Evolutionary conservation across 768 basidiomycete genomes (phyloP).

Genomic region (Pisolithus microcarpus): DNA sequence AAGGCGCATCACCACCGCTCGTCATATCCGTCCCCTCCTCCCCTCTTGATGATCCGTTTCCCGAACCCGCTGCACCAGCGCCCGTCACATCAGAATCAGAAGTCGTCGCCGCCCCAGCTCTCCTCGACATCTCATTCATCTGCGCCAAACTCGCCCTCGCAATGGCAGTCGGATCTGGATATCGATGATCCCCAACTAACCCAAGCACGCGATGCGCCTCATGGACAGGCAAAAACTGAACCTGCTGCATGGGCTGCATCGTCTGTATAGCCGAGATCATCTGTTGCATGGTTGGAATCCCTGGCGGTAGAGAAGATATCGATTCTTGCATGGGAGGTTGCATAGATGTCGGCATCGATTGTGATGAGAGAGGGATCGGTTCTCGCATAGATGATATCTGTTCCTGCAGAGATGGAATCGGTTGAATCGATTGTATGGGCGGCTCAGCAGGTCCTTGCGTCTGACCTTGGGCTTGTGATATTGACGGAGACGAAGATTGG

Average conservation of each 20-base stretch:
- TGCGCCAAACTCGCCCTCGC: conserved; percentile 65
- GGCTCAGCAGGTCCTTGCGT: not conserved
- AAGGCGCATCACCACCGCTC: conserved; percentile 21
- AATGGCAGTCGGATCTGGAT: conserved; percentile 42
- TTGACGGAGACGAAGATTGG: not conserved
- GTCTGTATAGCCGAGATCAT: not conserved
- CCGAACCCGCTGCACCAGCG: too few species aligned
- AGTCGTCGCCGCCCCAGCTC: conserved; percentile 36
- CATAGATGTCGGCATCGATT: too few species aligned
- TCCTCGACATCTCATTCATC: conserved; percentile 71
- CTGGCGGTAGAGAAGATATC: not conserved
- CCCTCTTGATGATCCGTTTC: not conserved
- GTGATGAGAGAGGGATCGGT: too few species aligned
- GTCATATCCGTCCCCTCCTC: conserved; percentile 14
- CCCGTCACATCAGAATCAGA: too few species aligned
- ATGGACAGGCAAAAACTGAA: conserved; percentile 48
- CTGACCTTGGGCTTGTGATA: not conserved
- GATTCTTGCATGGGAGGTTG: not conserved
- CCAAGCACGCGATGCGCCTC: conserved; percentile 49
- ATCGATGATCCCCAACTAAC: conserved; percentile 24
- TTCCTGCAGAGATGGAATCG: not conserved
- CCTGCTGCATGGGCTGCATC: conserved; percentile 5
- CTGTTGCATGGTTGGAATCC: not conserved
- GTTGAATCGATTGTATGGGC: conserved; percentile 1
- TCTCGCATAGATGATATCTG: not conserved